Base-by-base conservation (phyloP, 148 eudicot species). In the Fagopyrum tataricum region DNA sequence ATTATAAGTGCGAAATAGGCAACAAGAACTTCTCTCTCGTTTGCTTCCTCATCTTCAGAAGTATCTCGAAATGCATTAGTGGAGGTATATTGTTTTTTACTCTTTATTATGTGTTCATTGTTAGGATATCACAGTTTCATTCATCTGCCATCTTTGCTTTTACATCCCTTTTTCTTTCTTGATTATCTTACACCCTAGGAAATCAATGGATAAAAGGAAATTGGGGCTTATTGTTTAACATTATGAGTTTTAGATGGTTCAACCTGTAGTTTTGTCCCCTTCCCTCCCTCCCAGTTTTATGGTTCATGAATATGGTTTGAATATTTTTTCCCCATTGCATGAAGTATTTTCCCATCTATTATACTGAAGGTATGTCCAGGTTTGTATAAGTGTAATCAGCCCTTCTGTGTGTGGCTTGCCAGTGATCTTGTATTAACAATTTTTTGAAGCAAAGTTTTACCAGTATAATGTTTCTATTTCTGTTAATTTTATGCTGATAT, bases 1-100 rank as follows among this genome's bases (percentile, higher is more conserved):
- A 66, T 85, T 26, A 83, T 89, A 67, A 80, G 81, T 70, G 87
- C n/a, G 90, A 76, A 76, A 70, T 55, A 87, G 90, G 84, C 90
- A 76, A 55, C 86, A 83, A 52, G 90, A 87, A 68, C 70, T 89
- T 11, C 68, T 89, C n/a, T 81, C 86, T 79, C 88, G 93, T 37
- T 67, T 87, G 76, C 69, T 64, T 64, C 44, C 69, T 64, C 82
- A 18, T 47, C 81, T 82, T 77, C 90, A 7, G 85, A 80, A 77
- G 86, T 83, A 75, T 73, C 81, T 73, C 74, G 78, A 49, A 81
- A 69, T 46, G 59, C 80, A 76, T 76, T 85, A 68, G 61, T 67
- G 56, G 87, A 89, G 93, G 93, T 87, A 64, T 64, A 6, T 18
- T 18, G 12, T 2, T 64, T 20, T 37, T 64, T 43, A 14, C 44